A percentile compares a stretch with the other conserved stretches of the same genome.
These are phyloP conservation scores for Seiridium unicorne DNA, from an alignment of 2,329 filamentous ascomycete genomes.

Conservation along the genomic window DNA sequence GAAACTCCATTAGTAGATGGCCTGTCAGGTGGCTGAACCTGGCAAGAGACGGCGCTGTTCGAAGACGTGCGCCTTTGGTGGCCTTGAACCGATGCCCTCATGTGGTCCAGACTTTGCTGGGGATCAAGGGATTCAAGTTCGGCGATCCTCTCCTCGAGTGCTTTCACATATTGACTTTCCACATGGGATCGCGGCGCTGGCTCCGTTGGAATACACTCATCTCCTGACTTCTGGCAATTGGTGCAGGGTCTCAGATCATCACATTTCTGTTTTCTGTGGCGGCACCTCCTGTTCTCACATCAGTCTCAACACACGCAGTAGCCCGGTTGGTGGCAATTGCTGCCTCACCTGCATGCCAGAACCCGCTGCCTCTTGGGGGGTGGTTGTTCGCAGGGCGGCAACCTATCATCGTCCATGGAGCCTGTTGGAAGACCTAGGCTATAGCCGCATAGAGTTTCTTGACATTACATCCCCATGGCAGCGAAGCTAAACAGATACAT, in stretches of 20 bases:
- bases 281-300: slow-evolving; percentile 1
- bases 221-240: slow-evolving; percentile 12
- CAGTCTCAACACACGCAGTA: background rate
- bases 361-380: background rate
- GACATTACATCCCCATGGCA: background rate
- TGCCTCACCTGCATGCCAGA: background rate
- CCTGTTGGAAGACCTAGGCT: background rate
- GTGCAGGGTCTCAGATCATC: slow-evolving; percentile 9
- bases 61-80: background rate
- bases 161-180: slow-evolving; percentile 3
- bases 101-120: slow-evolving; percentile 1
- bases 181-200: background rate
- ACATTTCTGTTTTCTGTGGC: slow-evolving; percentile 10
- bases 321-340: background rate
- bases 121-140: slow-evolving; percentile 5
- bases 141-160: background rate
- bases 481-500: background rate
- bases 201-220: slow-evolving; percentile 8
- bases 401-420: background rate
- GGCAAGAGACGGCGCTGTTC: too few relatives aligned
- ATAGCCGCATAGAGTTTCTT: background rate
- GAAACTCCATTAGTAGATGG: background rate
- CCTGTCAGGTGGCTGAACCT: background rate
- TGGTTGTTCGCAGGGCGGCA: background rate
- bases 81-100: background rate